Evolutionary conservation across 768 basidiomycete species (phyloP).

Genomic region (Butyriboletus loyo): DNA sequence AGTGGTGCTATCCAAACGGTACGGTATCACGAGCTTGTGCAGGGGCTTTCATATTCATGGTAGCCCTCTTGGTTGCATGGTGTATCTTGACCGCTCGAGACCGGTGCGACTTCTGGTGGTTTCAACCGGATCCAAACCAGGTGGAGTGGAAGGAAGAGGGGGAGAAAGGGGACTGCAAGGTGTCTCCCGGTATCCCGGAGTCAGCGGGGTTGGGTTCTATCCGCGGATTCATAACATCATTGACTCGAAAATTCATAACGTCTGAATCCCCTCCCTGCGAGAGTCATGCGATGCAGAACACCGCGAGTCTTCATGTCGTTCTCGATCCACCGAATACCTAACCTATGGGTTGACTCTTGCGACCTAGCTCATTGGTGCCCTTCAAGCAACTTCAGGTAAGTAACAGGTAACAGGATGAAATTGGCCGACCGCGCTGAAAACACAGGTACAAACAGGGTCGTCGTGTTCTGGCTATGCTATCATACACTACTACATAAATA

Average conservation of each 20-base stretch:
- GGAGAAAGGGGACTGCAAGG: neutral
- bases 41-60: conserved; percentile 28
- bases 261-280: neutral
- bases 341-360: neutral
- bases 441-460: too few relatives aligned
- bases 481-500: too few relatives aligned
- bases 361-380: neutral
- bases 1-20: conserved; percentile 21
- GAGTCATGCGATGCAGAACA: conserved; percentile 2
- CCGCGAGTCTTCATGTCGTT: neutral
- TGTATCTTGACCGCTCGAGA: conserved; percentile 36
- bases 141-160: neutral
- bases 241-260: neutral
- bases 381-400: too few relatives aligned
- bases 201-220: neutral
- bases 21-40: conserved; percentile 21
- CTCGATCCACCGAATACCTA: neutral
- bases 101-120: conserved; percentile 21
- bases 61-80: conserved; percentile 40
- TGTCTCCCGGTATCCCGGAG: too few relatives aligned
- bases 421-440: too few relatives aligned
- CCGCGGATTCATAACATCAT: neutral
- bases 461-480: too few relatives aligned
- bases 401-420: too few relatives aligned
- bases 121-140: conserved; percentile 16